phyloP scores from a whole-genome alignment of 1,284 basidiomycete genomes.

The Malassezia arunalokei region DNA sequence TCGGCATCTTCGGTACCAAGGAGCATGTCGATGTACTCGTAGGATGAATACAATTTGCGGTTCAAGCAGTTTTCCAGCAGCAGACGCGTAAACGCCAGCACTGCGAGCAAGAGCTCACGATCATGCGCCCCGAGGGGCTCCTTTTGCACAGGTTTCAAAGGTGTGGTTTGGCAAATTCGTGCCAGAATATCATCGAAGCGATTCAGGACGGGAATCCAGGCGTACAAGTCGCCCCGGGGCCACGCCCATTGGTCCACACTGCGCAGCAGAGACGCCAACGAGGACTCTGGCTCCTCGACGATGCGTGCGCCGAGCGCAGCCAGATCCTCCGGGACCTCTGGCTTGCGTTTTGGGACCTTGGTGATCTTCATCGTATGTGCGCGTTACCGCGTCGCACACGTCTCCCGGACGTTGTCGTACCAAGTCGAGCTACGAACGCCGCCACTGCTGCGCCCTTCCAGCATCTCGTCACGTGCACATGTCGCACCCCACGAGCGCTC shows the following conservation, averaged over 20 bases:
- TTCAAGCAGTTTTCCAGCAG: slow-evolving; percentile 96
- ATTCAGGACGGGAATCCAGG: slow-evolving; percentile 90
- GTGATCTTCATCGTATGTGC: slow-evolving; percentile 42
- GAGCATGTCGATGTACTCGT: slow-evolving; percentile 86
- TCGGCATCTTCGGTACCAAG: slow-evolving; percentile 80
- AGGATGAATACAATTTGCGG: slow-evolving; percentile 88
- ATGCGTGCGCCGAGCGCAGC: slow-evolving; percentile 27
- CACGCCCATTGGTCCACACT: slow-evolving; percentile 61
- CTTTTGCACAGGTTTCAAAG: slow-evolving; percentile 50
- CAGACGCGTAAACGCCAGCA: slow-evolving; percentile 75
- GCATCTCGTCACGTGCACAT: no score
- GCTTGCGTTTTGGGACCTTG: slow-evolving; percentile 40
- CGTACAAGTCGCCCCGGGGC: slow-evolving; percentile 90
- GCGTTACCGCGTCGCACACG: not conserved
- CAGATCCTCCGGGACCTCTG: slow-evolving; percentile 30
- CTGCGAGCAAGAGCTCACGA: slow-evolving; percentile 64
- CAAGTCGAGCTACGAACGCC: no score
- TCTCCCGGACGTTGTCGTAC: not conserved
- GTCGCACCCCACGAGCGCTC: no score
- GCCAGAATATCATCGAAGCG: slow-evolving; percentile 83
- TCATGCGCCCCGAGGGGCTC: slow-evolving; percentile 65
- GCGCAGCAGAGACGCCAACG: slow-evolving; percentile 33
- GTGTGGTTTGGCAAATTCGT: slow-evolving; percentile 66
- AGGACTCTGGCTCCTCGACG: slow-evolving; percentile 27
- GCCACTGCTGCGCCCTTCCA: no score